phyloP scores from a whole-genome alignment of 345 rosid genomes.

The Hibiscus mutabilis region DNA sequence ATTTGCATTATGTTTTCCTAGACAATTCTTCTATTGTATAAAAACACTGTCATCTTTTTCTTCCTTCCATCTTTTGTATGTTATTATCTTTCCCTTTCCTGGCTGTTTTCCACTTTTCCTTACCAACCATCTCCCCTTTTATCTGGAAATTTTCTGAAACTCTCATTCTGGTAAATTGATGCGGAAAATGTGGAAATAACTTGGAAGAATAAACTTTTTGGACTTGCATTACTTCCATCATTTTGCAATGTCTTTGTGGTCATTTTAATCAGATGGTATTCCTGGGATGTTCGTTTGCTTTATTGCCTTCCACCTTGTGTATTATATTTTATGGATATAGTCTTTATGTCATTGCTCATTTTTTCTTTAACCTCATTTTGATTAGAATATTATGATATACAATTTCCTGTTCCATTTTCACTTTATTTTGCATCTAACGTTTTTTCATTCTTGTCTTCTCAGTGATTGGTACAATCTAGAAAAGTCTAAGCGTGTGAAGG shows the following conservation, averaged over 20 bases:
- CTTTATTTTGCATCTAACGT: neutral
- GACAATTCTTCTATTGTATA: neutral
- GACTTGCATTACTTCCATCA: neutral
- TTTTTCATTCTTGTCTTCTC: slow-evolving; percentile 8
- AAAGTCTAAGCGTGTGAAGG: too few species aligned
- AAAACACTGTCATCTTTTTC: neutral
- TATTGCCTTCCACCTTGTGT: neutral
- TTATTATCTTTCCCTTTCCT: neutral
- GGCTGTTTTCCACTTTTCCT: neutral
- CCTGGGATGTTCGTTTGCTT: neutral
- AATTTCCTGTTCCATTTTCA: neutral
- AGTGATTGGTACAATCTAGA: slow-evolving; percentile 99
- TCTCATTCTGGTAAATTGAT: neutral
- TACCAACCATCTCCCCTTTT: neutral
- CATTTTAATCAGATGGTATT: neutral
- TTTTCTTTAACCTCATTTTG: neutral
- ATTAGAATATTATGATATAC: neutral
- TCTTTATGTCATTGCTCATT: neutral
- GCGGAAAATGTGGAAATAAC: neutral
- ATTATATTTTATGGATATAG: neutral
- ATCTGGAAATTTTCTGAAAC: neutral
- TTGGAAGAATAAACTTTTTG: neutral
- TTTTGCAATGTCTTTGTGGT: neutral
- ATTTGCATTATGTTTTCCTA: neutral
- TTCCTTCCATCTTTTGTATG: neutral